These are phyloP conservation scores for Tremella mesenterica DNA, from an alignment of 768 basidiomycete species.

Conservation along the genomic window DNA sequence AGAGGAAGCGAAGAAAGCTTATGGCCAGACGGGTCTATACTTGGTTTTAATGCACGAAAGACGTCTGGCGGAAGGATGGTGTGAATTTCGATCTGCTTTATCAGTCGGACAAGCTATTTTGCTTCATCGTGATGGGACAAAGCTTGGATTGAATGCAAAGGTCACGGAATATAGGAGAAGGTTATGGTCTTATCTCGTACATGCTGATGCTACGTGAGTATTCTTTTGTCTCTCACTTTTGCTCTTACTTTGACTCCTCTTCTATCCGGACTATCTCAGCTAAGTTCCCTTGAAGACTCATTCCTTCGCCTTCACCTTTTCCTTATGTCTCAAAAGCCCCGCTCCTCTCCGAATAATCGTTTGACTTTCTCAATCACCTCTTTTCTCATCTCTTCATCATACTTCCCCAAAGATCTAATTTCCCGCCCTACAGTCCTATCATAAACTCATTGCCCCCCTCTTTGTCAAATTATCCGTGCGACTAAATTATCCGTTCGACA, in stretches of 20 bases:
- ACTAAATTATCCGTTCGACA: too few relatives aligned
- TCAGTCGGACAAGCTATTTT: constrained; percentile 85
- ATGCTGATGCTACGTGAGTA: constrained; percentile 68
- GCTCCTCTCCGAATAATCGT: too few relatives aligned
- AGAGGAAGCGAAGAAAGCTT: not conserved
- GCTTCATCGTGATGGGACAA: constrained; percentile 75
- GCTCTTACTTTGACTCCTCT: too few relatives aligned
- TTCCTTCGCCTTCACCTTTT: too few relatives aligned
- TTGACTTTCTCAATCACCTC: too few relatives aligned
- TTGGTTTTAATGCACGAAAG: constrained; percentile 47
- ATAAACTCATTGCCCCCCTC: too few relatives aligned
- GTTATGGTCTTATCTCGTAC: constrained; percentile 73
- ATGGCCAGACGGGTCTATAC: constrained; percentile 58
- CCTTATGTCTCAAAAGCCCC: too few relatives aligned
- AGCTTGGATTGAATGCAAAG: constrained; percentile 52
- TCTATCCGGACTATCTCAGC: too few relatives aligned
- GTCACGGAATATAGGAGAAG: constrained; percentile 78
- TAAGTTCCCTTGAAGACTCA: too few relatives aligned
- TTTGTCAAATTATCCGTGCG: too few relatives aligned
- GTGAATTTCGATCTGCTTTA: constrained; percentile 81
- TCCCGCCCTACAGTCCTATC: too few relatives aligned
- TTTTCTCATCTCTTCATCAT: not conserved
- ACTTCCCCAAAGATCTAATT: too few relatives aligned
- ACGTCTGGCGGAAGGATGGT: constrained; percentile 84
- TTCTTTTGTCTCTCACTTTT: not conserved